Conservation (phyloP, 306 rosid genomes). For the Vachellia pachyceras region DNA sequence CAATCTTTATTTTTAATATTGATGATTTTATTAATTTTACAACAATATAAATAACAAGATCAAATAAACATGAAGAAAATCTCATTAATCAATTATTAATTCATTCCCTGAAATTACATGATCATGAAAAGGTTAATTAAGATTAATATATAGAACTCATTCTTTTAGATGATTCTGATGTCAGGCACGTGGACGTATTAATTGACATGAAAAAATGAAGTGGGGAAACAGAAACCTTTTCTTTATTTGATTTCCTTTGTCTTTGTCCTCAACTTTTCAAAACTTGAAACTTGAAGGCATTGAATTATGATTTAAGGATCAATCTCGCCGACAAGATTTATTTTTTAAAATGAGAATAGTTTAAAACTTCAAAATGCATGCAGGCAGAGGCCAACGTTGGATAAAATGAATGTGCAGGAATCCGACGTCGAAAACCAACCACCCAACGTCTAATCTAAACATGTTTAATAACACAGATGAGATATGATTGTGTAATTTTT, state of each 20-base stretch:
- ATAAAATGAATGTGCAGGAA: too few relatives aligned
- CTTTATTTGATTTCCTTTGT: background rate
- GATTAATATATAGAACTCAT: constrained; percentile 3
- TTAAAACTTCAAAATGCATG: constrained; percentile 33
- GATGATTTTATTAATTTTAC: background rate
- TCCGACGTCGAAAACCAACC: too few relatives aligned
- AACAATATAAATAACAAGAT: background rate
- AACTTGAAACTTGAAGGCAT: background rate
- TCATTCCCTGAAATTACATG: background rate
- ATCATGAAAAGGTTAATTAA: background rate
- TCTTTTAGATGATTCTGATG: constrained; percentile 52
- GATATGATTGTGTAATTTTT: too few relatives aligned
- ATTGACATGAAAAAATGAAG: constrained; percentile 9
- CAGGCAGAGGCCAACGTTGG: constrained; percentile 17
- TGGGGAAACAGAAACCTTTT: background rate
- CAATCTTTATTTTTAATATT: background rate
- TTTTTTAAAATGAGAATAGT: constrained; percentile 17
- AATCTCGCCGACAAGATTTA: background rate
- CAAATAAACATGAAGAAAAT: background rate
- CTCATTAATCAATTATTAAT: background rate
- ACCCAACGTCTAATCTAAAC: too few relatives aligned
- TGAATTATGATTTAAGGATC: background rate
- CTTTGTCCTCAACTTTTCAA: constrained; percentile 12
- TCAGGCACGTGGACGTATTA: constrained; percentile 55
- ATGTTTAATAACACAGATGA: too few relatives aligned